Evolutionary conservation across 495 filamentous ascomycete genomes (phyloP).

Genomic region (Hypomontagnella monticulosa): DNA sequence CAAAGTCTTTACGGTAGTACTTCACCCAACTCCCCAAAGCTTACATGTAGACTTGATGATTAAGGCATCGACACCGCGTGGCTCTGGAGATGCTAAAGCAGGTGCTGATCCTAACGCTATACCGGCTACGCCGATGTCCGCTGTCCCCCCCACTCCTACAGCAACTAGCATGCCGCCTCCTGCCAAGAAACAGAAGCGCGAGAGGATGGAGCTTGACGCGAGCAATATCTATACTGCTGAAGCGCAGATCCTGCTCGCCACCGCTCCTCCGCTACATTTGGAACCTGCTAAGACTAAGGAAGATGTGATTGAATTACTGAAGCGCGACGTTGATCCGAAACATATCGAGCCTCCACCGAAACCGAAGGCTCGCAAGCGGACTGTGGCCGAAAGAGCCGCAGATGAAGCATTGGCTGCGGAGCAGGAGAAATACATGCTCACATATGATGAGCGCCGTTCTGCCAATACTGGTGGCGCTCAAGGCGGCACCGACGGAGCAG

Average conservation of each 20-base stretch:
- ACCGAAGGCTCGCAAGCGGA: conserved; percentile 91
- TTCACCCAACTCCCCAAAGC: conserved; percentile 83
- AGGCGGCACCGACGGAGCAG: conserved; percentile 67
- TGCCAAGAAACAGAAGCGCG: conserved; percentile 73
- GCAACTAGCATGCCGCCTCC: conserved; percentile 62
- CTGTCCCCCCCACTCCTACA: conserved; percentile 69
- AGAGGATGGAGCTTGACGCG: conserved; percentile 77
- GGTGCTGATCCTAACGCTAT: conserved; percentile 63
- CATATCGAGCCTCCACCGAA: conserved; percentile 79
- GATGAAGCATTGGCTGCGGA: conserved; percentile 91
- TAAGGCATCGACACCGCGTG: conserved; percentile 73
- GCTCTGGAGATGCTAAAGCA: conserved; percentile 54
- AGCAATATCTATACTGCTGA: conserved; percentile 78
- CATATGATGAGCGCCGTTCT: conserved; percentile 85
- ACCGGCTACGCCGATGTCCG: conserved; percentile 71
- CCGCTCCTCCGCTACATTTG: conserved; percentile 78
- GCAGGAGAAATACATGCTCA: conserved; percentile 90
- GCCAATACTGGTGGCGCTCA: conserved; percentile 65
- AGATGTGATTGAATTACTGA: conserved; percentile 72
- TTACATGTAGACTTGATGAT: conserved; percentile 77
- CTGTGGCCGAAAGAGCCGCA: conserved; percentile 90
- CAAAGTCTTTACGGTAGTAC: conserved; percentile 78
- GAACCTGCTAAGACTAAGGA: conserved; percentile 74
- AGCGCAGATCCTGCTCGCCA: conserved; percentile 71
- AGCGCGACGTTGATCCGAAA: conserved; percentile 75